phyloP scores from a whole-genome alignment of 106 monocot genomes.

The Hemerocallis citrina region DNA sequence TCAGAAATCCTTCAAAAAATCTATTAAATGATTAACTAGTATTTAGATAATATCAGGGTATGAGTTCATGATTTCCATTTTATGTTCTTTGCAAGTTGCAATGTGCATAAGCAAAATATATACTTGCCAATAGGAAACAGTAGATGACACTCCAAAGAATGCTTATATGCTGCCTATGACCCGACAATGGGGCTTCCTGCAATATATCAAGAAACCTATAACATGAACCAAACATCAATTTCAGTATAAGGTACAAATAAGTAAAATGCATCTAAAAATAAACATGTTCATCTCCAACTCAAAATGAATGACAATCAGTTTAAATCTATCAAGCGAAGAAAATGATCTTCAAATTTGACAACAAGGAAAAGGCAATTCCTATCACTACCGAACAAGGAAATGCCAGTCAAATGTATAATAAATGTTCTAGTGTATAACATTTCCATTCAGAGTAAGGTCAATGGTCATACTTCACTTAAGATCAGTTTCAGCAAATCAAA shows the following conservation, averaged over 20 bases:
- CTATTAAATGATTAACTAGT: no score
- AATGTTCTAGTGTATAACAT: not conserved
- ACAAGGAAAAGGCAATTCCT: not conserved
- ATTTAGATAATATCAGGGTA: not conserved
- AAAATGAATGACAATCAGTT: no score
- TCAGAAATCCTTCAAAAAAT: not conserved
- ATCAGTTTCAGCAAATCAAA: no score
- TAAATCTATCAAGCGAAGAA: no score
- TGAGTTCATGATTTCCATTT: not conserved
- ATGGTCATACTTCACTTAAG: no score
- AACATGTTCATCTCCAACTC: no score
- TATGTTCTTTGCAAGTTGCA: not conserved
- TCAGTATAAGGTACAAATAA: not conserved
- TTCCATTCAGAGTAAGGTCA: no score
- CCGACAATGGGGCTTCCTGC: slow-evolving; percentile 76
- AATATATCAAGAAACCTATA: slow-evolving; percentile 79
- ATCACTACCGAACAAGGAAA: not conserved
- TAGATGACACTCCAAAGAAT: slow-evolving; percentile 71
- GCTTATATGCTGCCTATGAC: slow-evolving; percentile 56
- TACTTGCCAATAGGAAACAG: slow-evolving; percentile 83
- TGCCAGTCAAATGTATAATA: not conserved
- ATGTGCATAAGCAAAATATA: slow-evolving; percentile 8
- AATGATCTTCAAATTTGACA: no score
- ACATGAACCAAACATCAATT: slow-evolving; percentile 7
- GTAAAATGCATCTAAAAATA: no score